These are phyloP conservation scores for Wickerhamiella nectarea DNA, from an alignment of 805 yeast species.

Conservation along the genomic window DNA sequence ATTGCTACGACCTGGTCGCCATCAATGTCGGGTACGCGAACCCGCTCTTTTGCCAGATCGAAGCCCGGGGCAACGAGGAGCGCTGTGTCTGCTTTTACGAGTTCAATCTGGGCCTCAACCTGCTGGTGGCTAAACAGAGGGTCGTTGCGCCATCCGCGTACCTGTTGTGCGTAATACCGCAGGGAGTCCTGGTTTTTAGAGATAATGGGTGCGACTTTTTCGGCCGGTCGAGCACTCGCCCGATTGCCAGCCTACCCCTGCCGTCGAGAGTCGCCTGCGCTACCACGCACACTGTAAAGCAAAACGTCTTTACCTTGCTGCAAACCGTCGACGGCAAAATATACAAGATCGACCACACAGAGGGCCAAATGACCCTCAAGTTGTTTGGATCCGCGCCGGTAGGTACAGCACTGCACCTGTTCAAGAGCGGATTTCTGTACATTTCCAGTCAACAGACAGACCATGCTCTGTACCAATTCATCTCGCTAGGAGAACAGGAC, in stretches of 20 bases:
- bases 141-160: neutral
- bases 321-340: constrained; percentile 66
- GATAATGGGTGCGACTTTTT: neutral
- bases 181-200: constrained; percentile 4
- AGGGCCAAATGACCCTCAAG: constrained; percentile 19
- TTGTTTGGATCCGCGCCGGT: constrained; percentile 70
- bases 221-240: neutral
- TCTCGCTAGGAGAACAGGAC: constrained; percentile 50
- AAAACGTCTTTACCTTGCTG: constrained; percentile 48
- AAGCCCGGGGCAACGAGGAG: constrained; percentile 28
- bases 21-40: constrained; percentile 70
- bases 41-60: constrained; percentile 75
- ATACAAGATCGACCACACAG: constrained; percentile 46
- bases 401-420: constrained; percentile 41
- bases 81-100: constrained; percentile 54
- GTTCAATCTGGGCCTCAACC: constrained; percentile 74
- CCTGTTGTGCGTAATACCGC: neutral
- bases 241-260: neutral
- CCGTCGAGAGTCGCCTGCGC: constrained; percentile 35
- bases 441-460: constrained; percentile 51
- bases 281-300: constrained; percentile 52
- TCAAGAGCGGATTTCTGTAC: constrained; percentile 64
- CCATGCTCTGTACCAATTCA: constrained; percentile 65
- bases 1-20: constrained; percentile 43
- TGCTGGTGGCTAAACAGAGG: constrained; percentile 29